Evolutionary conservation across 169 alveolate genomes (phyloP), one percentile per base, ranked within the genome.

Genomic region (Plasmodium fragile): DNA sequence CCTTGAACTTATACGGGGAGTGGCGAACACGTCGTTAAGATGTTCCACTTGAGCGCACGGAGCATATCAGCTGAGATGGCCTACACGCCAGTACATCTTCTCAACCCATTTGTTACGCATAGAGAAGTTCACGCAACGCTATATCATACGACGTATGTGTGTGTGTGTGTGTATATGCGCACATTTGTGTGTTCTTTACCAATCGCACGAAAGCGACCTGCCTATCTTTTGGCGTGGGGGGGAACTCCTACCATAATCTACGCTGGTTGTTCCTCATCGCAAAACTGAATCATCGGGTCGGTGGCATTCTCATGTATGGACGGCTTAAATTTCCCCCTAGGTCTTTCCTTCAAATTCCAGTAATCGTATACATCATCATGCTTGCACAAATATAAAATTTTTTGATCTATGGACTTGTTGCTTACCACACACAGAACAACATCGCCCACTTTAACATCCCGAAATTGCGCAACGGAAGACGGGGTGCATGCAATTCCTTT

Each of bases 401-500:
- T 89, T 53, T 89, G 94, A 89, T 89, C 82, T 55, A 89, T 89
- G 36, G 94, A 89, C 72, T 89, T 89, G 55, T 89, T 89, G 71
- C 94, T 89, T 8, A 89, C 90, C 75, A 89, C 94, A 78, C 94
- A 89, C 36, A 89, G 70, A 53, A 89, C 94, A 65, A 89, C 82
- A 59, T 89, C 94, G 59, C 96, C 96, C 59, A 89, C 71, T 6
- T 90, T 82, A 13, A 93, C 95, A 73, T 94, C 96, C 83, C 92
- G 78, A 65, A 95, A 95, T 39, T 95, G 96, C 18, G 91, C 77
- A 82, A 95, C 83, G 7, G 97, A 95, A 5, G 96, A 91, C 0
- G 96, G 96, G 28, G 96, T 92, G 79, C 92, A 85, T 25, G 95
- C 97, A 78, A 95, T 79, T 36, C 97, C 97, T 34, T 52, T 89